Base-by-base conservation (phyloP, 2,329 filamentous ascomycete genomes). In the Fusarium sp. region DNA sequence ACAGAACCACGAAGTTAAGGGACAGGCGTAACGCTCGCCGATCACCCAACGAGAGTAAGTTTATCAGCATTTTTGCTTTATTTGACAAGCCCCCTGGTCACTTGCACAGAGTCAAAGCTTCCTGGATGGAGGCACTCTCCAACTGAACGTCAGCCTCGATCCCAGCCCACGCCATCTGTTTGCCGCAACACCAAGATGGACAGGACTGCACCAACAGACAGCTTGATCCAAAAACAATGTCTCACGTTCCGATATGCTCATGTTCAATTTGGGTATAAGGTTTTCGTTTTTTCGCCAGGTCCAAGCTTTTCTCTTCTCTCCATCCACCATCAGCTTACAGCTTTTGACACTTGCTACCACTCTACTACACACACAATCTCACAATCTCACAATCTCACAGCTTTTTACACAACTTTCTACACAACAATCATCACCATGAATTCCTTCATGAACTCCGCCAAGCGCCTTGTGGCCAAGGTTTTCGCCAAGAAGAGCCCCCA, bases 111-210 rank as follows among this genome's bases (percentile, higher is more conserved):
- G 34, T 12, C 10, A 5, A 37, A 12, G 34, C 10, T 10, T 37
- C 18, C 10, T n/a, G 34, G 11, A 37, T n/a, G 34, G 3, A 37
- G 34, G 5, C n/a, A n/a, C 10, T 6, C 0, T n/a, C 34, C 9
- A 11, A n/a, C 18, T 37, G 18, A n/a, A 37, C 5, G 34, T 12
- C 5, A n/a, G 4, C 10, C 1, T 37, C 9, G 10, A 37, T n/a
- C 34, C 11, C 1, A 1, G 0, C 18, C 5, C 34, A 37, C 2
- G 18, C 5, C 4, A 7, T 6, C 18, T n/a, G 34, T 37, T n/a
- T 37, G 3, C 18, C 10, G 2, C 5, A 37, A 37, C 34, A 37
- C 0, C 10, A 7, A 37, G 34, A n/a, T 0, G 10, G 1, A 37
- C 5, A 37, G 34, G 7, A 37, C 10, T 37, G 1, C 1, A 37